A percentile compares a stretch with the other conserved stretches of the same genome.
Evolutionary conservation across 2,329 filamentous ascomycete genomes (phyloP).

Genomic region (Thyridium curvatum): DNA sequence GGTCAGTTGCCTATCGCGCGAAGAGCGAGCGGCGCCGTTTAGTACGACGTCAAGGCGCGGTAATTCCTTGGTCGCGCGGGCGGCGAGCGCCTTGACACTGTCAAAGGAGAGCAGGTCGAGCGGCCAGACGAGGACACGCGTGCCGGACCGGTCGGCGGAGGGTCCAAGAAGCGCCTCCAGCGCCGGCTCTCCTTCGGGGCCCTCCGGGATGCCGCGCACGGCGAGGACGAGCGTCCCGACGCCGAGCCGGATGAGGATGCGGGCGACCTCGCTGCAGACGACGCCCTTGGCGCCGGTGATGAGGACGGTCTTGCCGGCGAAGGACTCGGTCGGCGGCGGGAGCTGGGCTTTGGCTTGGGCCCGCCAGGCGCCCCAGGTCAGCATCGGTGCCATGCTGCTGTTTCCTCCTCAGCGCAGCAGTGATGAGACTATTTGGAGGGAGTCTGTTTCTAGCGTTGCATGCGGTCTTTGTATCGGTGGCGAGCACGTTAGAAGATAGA

Average conservation of each 20-base stretch:
- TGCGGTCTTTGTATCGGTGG: too few species aligned
- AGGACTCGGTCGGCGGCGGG: neutral
- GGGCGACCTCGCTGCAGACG: slow-evolving; percentile 31
- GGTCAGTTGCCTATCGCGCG: neutral
- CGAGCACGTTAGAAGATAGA: too few species aligned
- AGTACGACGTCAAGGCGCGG: neutral
- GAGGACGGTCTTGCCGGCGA: neutral
- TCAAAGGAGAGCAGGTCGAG: slow-evolving; percentile 1
- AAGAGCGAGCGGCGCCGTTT: neutral
- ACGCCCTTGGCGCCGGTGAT: slow-evolving; percentile 34
- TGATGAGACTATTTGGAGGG: too few species aligned
- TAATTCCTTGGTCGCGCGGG: neutral
- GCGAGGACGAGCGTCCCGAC: slow-evolving; percentile 31
- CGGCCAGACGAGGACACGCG: neutral
- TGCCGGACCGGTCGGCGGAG: too few species aligned
- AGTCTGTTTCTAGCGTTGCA: too few species aligned
- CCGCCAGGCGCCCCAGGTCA: neutral
- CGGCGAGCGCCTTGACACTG: neutral
- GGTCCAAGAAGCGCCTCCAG: too few species aligned
- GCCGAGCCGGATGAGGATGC: slow-evolving; percentile 26
- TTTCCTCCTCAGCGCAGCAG: too few species aligned
- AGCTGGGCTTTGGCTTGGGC: neutral
- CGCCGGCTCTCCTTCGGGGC: slow-evolving; percentile 1
- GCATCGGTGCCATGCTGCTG: too few species aligned
- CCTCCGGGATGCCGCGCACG: slow-evolving; percentile 24